Conservation (phyloP, 148 eudicot genomes). For the Rhododendron vialii region DNA sequence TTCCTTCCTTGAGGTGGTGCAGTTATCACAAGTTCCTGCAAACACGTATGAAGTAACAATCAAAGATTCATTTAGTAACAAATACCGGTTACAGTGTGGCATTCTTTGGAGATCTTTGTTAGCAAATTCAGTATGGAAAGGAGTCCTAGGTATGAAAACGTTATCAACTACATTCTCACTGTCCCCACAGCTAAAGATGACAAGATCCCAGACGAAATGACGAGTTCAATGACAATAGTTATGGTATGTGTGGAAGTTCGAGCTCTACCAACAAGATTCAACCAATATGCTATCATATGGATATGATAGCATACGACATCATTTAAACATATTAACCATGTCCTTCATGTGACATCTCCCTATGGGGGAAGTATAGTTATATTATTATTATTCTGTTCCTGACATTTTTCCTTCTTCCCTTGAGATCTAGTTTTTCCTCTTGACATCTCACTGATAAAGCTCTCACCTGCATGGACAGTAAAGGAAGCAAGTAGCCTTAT, state of each 20-base stretch:
- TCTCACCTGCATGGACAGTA: neutral
- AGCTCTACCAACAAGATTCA: neutral
- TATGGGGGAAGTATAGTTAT: neutral
- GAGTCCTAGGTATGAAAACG: neutral
- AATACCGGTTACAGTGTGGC: neutral
- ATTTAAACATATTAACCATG: neutral
- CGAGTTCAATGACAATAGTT: neutral
- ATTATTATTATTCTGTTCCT: neutral
- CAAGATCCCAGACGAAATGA: neutral
- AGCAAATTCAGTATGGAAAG: neutral
- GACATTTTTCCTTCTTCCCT: neutral
- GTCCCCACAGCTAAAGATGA: neutral
- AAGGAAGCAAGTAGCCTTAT: neutral
- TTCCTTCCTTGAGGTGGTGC: slow-evolving; percentile 58
- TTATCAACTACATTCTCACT: neutral
- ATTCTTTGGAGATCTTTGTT: neutral
- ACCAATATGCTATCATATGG: neutral
- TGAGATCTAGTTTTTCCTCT: neutral
- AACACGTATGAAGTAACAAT: neutral
- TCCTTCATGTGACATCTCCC: neutral
- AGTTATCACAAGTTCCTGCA: slow-evolving; percentile 83
- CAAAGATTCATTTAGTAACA: neutral
- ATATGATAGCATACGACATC: neutral
- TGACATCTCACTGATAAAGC: neutral
- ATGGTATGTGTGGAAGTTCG: neutral